Evolutionary conservation across 805 yeast species (phyloP).

Genomic region (Lipomyces sp.): DNA sequence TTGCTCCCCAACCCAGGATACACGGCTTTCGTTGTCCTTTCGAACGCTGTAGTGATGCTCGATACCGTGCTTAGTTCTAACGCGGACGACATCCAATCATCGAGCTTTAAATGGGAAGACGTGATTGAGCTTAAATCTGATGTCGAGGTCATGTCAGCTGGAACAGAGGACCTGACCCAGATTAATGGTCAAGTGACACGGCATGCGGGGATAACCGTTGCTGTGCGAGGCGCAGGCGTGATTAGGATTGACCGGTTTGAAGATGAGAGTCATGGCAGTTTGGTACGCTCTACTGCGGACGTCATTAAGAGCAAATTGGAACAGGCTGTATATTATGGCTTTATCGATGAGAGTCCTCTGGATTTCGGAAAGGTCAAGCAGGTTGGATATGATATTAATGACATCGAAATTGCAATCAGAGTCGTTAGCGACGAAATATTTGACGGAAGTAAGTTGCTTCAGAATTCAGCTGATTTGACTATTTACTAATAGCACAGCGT

Average conservation of each 20-base stretch:
- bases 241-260: slow-evolving; percentile 59
- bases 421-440: slow-evolving; percentile 62
- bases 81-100: slow-evolving; percentile 44
- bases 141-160: slow-evolving; percentile 62
- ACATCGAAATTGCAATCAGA: slow-evolving; percentile 57
- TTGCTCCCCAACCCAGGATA: slow-evolving; percentile 61
- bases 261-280: slow-evolving; percentile 24
- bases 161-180: slow-evolving; percentile 51
- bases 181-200: slow-evolving; percentile 40
- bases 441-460: slow-evolving; percentile 46
- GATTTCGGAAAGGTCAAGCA: slow-evolving; percentile 53
- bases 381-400: slow-evolving; percentile 52
- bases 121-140: slow-evolving; percentile 60
- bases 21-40: slow-evolving; percentile 65
- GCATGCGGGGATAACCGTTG: slow-evolving; percentile 54
- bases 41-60: slow-evolving; percentile 65
- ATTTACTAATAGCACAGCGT: slow-evolving; percentile 10
- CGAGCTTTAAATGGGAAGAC: slow-evolving; percentile 77
- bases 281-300: slow-evolving; percentile 35
- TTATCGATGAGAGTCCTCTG: slow-evolving; percentile 49
- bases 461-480: background rate
- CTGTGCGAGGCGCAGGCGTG: slow-evolving; percentile 65
- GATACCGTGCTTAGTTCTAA: slow-evolving; percentile 55
- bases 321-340: slow-evolving; percentile 76
- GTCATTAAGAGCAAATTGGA: slow-evolving; percentile 75